These are phyloP conservation scores for Entoloma clypeatum DNA, from an alignment of 1,284 basidiomycete genomes.

Conservation along the genomic window DNA sequence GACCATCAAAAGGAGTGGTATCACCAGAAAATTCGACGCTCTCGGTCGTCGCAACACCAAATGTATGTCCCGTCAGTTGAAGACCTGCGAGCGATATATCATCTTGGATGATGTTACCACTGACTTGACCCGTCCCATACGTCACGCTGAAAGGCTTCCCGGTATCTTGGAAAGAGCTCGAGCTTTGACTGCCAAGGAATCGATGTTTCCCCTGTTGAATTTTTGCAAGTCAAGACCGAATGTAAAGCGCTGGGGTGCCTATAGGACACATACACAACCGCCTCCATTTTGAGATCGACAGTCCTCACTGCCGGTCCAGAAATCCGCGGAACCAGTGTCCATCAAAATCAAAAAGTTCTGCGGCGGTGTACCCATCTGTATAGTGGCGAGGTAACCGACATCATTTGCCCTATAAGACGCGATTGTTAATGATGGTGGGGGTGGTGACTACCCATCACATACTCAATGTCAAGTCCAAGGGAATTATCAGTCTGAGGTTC, in stretches of 20 bases:
- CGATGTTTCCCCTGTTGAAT: conserved; percentile 54
- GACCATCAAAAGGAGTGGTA: conserved; percentile 66
- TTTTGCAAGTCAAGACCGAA: conserved; percentile 10
- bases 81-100: conserved; percentile 68
- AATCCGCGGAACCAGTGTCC: conserved; percentile 85
- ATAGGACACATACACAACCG: conserved; percentile 43
- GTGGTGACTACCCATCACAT: conserved; percentile 16
- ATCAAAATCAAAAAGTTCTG: conserved; percentile 70
- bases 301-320: conserved; percentile 70
- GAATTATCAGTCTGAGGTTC: conserved; percentile 53
- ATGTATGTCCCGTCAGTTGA: conserved; percentile 56
- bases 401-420: conserved; percentile 35
- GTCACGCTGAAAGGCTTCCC: conserved; percentile 61
- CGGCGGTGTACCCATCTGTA: conserved; percentile 79
- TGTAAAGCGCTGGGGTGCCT: conserved; percentile 15
- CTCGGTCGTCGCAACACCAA: conserved; percentile 70
- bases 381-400: conserved; percentile 60
- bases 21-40: conserved; percentile 58
- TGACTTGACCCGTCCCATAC: conserved; percentile 74
- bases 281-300: conserved; percentile 46
- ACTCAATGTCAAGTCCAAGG: conserved; percentile 74
- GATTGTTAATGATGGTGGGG: conserved; percentile 1
- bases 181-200: conserved; percentile 64
- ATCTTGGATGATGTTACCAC: conserved; percentile 67
- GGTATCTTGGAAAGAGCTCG: conserved; percentile 60